Base-by-base conservation (phyloP, 352 stramenopile genomes). In the Phytophthora sojae region DNA sequence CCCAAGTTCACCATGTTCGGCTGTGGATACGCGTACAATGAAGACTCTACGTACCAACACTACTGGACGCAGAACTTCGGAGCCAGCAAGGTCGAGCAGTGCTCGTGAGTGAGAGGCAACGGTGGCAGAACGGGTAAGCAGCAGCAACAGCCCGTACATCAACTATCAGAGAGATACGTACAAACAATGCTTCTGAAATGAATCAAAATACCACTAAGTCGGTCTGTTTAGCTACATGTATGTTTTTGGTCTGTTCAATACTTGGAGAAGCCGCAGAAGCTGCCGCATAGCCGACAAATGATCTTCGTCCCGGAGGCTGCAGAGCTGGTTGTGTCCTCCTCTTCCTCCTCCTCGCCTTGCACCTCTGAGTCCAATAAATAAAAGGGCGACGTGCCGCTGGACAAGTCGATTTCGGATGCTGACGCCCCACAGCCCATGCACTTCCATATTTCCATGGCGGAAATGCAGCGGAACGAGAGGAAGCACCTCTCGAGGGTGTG, bases 401-500 rank as follows among this genome's bases (percentile, higher is more conserved):
- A 78, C 59, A 81, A 77, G 49, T 89, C 75, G 29, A 91, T 79
- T 67, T 90, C 82, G 42, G 80, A 81, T 26, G 88, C 88, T 19
- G 77, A 83, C 5, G 80, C 84, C 9, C 83, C 85, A 42, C 88
- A 96, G 44, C 86, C 85, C 82, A 93, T 87, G 68, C 88, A 96
- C 56, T 94, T 94, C 86, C 86, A 96, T 44, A 84, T 76, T 54
- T 92, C 83, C 76, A 91, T 88, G 2, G 81, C 80, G 25, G 80
- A 62, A 25, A 96, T 76, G 9, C 81, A 82, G 57, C 82, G 79
- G 44, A 94, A 94, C 30, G 85, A 94, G 21, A 94, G 62, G 44
- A 94, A 96, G 55, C 88, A 94, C 12, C 88, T 78, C 47, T 94
- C 86, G 51, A 92, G 70, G n/a, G 77, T 68, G 64, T 96, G 88